Base-by-base conservation (phyloP, 2,329 filamentous ascomycete species). In the Claviceps arundinis region DNA sequence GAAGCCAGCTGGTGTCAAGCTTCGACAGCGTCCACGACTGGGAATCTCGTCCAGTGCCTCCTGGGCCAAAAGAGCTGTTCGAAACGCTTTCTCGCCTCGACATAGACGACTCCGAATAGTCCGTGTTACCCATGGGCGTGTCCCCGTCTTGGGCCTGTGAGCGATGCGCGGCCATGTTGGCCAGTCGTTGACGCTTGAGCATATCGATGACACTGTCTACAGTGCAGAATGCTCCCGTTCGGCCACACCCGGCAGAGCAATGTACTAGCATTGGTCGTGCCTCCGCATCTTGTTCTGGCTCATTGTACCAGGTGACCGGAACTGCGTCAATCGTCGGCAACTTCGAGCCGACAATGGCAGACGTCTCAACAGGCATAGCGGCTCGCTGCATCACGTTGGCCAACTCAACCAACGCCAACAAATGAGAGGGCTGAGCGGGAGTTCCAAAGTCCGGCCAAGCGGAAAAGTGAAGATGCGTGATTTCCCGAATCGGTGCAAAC, bases 371-470 rank as follows among this genome's bases (percentile, higher is more conserved):
- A 17, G 70, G 78, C 54, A 65, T 73, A 59, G 69, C 76, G 52
- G 68, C 78, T 58, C 67, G 84, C 70, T 76, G 85, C 77, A 82
- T 89, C 37, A 79, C 74, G 61, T 87, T 93, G 60, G 85, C 87
- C 50, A 95, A 79, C 66, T 96, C 89, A n/a, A 97, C 87, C 16
- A 98, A 71, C 2, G 85, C 87, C 16, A 98, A 75, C 2, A 98
- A 76, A 61, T 97, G 89, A 5, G 82, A 81, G 1, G 93, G 89
- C 61, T 94, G 86, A 0, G 93, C 89, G 0, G 91, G 91, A 0
- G 89, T 85, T 19, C 93, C 93, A 67, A 97, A 96, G 63, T 98
- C 93, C 0, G 93, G 93, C 93, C 93, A 98, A n/a, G 85, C 84
- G 0, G 89, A 82, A 65, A 96, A 97, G 64, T 97, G 90, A 14